phyloP scores from a whole-genome alignment of 176 grass and related monocot genomes.

The Eleusine coracana region DNA sequence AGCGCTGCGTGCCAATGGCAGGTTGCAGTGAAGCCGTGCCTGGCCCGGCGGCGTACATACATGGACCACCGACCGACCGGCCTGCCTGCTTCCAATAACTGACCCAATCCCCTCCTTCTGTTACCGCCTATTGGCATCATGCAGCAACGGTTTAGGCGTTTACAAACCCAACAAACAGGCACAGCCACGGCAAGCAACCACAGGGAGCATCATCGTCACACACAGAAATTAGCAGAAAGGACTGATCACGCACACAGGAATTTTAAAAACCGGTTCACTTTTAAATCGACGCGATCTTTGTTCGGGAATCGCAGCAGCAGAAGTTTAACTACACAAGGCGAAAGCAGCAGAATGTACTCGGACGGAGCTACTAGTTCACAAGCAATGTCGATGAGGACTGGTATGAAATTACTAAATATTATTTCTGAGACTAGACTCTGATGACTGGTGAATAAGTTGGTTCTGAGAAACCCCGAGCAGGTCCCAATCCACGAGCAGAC shows the following conservation, averaged over 20 bases:
- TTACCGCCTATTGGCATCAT: background rate
- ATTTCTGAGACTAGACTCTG: constrained; percentile 24
- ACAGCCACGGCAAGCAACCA: background rate
- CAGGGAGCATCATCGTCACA: background rate
- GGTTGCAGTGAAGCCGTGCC: background rate
- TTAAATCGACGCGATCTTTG: constrained; percentile 6
- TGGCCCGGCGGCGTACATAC: constrained; percentile 7
- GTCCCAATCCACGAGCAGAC: constrained; percentile 9
- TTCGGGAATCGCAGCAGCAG: constrained; percentile 3
- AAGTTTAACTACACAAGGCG: constrained; percentile 2
- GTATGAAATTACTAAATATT: constrained; percentile 33
- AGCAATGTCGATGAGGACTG: constrained; percentile 4
- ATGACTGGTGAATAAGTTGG: constrained; percentile 24
- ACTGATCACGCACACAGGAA: background rate
- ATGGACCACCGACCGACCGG: background rate
- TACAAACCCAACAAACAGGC: constrained; percentile 37
- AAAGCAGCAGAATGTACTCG: constrained; percentile 35
- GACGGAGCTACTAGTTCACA: background rate
- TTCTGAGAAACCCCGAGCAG: constrained; percentile 10
- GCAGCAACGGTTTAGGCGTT: constrained; percentile 4
- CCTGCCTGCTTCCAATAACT: constrained; percentile 26
- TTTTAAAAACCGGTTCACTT: background rate
- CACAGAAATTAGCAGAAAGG: background rate
- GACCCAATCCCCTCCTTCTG: background rate
- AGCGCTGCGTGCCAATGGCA: background rate